Percentiles rank a stretch among this genome's conserved stretches.
phyloP scores from a whole-genome alignment of 495 filamentous ascomycete genomes.

The Podospora australis region DNA sequence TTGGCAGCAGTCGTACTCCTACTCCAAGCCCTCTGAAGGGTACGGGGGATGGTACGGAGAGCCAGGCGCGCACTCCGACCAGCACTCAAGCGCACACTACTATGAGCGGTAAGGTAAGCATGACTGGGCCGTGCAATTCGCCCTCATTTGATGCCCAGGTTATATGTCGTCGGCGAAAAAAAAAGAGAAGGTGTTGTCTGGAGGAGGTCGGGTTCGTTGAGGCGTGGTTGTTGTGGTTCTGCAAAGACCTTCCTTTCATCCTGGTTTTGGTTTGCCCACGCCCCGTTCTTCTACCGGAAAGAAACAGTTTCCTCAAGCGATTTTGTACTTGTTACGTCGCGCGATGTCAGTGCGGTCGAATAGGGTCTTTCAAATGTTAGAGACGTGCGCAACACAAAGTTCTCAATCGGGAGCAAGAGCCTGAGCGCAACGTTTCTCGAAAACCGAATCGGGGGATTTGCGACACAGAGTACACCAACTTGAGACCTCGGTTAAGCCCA shows the following conservation, averaged over 20 bases:
- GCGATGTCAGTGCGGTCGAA: constrained; percentile 13
- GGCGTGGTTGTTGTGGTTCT: not conserved
- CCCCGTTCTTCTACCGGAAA: too few species aligned
- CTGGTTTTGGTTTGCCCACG: too few species aligned
- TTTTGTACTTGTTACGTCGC: not conserved
- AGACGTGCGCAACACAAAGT: constrained; percentile 15
- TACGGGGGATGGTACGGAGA: constrained; percentile 40
- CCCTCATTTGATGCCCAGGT: too few species aligned
- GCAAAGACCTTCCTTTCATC: too few species aligned
- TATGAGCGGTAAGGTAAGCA: constrained; percentile 25
- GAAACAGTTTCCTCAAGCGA: not conserved
- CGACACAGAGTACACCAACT: constrained; percentile 19
- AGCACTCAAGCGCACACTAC: constrained; percentile 30
- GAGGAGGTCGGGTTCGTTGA: too few species aligned
- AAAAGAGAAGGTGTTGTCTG: too few species aligned
- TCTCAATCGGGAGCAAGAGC: constrained; percentile 21
- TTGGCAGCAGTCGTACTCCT: constrained; percentile 41
- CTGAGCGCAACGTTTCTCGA: constrained; percentile 22
- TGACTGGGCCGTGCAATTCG: too few species aligned
- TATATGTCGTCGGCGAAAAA: too few species aligned
- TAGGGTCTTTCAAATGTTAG: constrained; percentile 10
- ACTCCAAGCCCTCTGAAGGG: constrained; percentile 30
- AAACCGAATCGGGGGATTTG: constrained; percentile 24
- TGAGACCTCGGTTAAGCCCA: constrained; percentile 16
- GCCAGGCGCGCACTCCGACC: constrained; percentile 23